Conservation (phyloP, 441 rosid genomes). For the Kokia cookei region DNA sequence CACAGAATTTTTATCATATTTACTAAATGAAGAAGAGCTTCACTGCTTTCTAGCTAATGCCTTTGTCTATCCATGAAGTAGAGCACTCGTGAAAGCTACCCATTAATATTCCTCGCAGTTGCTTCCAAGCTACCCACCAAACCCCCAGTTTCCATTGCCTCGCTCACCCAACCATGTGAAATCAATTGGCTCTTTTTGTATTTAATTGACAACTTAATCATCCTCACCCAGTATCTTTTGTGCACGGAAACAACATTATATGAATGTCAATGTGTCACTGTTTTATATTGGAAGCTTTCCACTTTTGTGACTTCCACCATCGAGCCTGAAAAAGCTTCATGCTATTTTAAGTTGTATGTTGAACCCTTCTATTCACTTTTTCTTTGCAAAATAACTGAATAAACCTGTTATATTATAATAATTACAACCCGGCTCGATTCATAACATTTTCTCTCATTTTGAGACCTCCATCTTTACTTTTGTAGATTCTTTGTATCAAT, state of each 20-base stretch:
- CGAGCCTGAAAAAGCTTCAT: not conserved
- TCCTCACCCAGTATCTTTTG: not conserved
- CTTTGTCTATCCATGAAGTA: too few species aligned
- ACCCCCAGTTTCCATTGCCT: not conserved
- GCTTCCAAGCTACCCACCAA: not conserved
- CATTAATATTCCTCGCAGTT: conserved; percentile 4
- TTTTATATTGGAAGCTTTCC: not conserved
- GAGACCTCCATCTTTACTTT: too few species aligned
- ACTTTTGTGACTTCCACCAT: not conserved
- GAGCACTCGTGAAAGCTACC: not conserved
- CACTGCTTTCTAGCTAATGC: too few species aligned
- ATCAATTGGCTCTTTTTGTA: not conserved
- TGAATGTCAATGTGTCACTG: not conserved
- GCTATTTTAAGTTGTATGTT: not conserved
- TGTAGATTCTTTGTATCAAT: too few species aligned
- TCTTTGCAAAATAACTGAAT: too few species aligned
- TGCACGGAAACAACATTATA: not conserved
- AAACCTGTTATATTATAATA: too few species aligned
- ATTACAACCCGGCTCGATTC: not conserved
- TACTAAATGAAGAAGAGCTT: too few species aligned
- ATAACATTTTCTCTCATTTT: too few species aligned
- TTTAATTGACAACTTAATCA: conserved; percentile 4
- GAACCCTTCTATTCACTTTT: not conserved
- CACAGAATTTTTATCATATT: too few species aligned
- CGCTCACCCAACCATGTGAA: not conserved